Evolutionary conservation across 192 early-diverging fungal genomes (phyloP), one percentile per base, ranked within the genome.

Genomic region (Endogone sp.): DNA sequence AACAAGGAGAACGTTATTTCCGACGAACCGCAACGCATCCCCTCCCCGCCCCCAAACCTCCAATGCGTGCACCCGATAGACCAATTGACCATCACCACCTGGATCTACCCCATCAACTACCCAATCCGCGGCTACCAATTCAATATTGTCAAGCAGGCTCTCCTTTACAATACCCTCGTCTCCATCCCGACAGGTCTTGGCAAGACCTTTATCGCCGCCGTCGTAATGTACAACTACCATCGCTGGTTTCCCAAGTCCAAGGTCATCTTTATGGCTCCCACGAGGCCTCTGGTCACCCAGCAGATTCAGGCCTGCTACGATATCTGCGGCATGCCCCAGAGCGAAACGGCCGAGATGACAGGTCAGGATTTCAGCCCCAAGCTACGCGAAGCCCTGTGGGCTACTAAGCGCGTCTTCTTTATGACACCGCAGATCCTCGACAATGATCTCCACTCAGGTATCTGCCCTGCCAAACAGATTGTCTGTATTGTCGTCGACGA

Each of bases 151-250:
- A 81, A 87, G 56, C 82, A 81, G 2, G 88, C 90, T 2, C 75
- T 98, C 29, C 88, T 89, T 59, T 79, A 84, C 62, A 98, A 98
- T 71, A 95, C 94, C 21, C 81, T 98, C 13, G 94, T 96, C 3
- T 87, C 92, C 4, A 79, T 96, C 28, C 89, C 90, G 0, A 93
- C 89, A 0, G 94, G 94, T 58, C 83, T 96, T 63, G 96, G 96
- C 58, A 98, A 98, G 76, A 98, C 96, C 2, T 88, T 98, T 68
- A 94, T 98, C 73, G 96, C 96, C 0, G 94, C 94, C 4, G 96
- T 98, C 0, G 91, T 96, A 1, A 96, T 98, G 92, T 89, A 81
- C 49, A 96, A 96, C 70, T 88, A 89, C 72, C 91, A 85, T 64
- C 88, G 92, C 20, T 98, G 96, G 96, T 98, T 98, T 72, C 93